Conservation (phyloP, 345 rosid species). For the Aethionema arabicum region DNA sequence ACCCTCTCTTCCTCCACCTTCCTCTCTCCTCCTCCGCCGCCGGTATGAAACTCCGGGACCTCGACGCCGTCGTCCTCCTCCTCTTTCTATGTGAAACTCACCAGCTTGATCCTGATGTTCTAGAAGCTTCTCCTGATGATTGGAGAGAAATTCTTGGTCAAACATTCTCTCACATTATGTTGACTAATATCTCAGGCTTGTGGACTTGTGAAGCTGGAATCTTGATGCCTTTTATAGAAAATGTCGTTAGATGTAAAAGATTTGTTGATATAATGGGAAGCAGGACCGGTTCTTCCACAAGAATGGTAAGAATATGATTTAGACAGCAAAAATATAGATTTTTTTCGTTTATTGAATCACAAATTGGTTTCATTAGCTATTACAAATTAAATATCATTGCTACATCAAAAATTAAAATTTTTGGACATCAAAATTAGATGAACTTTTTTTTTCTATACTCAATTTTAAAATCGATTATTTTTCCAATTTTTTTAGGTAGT, state of each 20-base stretch:
- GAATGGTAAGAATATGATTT: too few relatives aligned
- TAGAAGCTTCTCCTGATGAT: constrained; percentile 42
- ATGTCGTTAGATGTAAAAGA: constrained; percentile 60
- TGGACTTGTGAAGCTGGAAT: constrained; percentile 55
- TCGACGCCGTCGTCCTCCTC: constrained; percentile 74
- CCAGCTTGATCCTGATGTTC: constrained; percentile 55
- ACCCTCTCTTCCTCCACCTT: constrained; percentile 50
- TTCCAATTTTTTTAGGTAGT: too few relatives aligned
- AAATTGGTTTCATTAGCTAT: too few relatives aligned
- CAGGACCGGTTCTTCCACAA: too few relatives aligned
- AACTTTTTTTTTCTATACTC: too few relatives aligned
- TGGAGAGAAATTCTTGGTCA: constrained; percentile 56
- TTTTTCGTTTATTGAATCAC: too few relatives aligned
- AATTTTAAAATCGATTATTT: too few relatives aligned
- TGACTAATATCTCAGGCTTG: constrained; percentile 41
- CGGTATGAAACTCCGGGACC: constrained; percentile 56
- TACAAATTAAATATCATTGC: too few relatives aligned
- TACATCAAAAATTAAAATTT: too few relatives aligned
- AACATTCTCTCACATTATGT: constrained; percentile 35
- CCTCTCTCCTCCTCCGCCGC: constrained; percentile 31
- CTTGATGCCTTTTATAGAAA: constrained; percentile 63
- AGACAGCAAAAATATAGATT: too few relatives aligned
- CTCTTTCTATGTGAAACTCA: constrained; percentile 79
- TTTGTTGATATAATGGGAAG: constrained; percentile 50
- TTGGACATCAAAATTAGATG: too few relatives aligned